phyloP scores from a whole-genome alignment of 2,329 filamentous ascomycete genomes.

The Penicillium carneum region DNA sequence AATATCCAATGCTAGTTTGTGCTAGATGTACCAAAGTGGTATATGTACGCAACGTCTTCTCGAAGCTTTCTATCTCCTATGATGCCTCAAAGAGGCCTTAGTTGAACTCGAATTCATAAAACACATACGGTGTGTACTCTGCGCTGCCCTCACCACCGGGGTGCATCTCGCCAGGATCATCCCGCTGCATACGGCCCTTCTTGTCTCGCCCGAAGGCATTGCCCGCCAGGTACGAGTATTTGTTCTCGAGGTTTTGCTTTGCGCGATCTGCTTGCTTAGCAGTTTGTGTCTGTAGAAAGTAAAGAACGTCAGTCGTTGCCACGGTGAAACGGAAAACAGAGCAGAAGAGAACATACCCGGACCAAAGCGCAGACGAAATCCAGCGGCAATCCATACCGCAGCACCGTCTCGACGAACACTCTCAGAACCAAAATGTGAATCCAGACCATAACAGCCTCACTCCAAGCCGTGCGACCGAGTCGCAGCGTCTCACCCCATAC shows the following conservation, averaged over 20 bases:
- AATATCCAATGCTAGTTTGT: slow-evolving; percentile 29
- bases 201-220: slow-evolving; percentile 95
- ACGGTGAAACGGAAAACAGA: slow-evolving; percentile 1
- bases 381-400: slow-evolving; percentile 89
- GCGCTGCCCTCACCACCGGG: slow-evolving; percentile 71
- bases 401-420: slow-evolving; percentile 97
- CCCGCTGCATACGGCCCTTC: slow-evolving; percentile 88
- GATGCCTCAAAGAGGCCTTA: slow-evolving; percentile 39
- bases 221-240: slow-evolving; percentile 90
- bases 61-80: not conserved
- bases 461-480: slow-evolving; percentile 89
- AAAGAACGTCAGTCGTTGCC: slow-evolving; percentile 3
- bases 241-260: slow-evolving; percentile 77
- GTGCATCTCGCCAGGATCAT: slow-evolving; percentile 88
- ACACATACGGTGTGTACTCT: slow-evolving; percentile 96
- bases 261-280: slow-evolving; percentile 82
- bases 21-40: slow-evolving; percentile 33
- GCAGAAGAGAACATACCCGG: slow-evolving; percentile 66
- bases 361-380: slow-evolving; percentile 86
- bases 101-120: slow-evolving; percentile 88
- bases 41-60: slow-evolving; percentile 33
- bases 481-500: slow-evolving; percentile 90
- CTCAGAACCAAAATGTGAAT: slow-evolving; percentile 87
- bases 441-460: slow-evolving; percentile 95
- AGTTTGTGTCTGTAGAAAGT: slow-evolving; percentile 67